Evolutionary conservation across 1,284 basidiomycete genomes (phyloP).

Genomic region (Salmacisia buchloeana): DNA sequence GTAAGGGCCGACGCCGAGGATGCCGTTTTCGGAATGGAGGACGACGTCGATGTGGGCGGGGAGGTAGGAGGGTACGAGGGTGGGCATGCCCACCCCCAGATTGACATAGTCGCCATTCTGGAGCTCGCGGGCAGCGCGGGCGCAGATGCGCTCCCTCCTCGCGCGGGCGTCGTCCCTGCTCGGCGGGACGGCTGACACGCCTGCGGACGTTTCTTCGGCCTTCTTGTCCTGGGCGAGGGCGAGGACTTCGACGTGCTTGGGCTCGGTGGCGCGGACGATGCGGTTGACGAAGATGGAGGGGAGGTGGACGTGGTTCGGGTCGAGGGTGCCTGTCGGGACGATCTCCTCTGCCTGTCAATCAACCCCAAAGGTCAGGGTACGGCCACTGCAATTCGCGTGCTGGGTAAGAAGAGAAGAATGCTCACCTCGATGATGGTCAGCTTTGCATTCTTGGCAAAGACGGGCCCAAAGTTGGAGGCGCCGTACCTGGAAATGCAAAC

Average conservation of each 20-base stretch:
- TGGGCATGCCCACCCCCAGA: conserved; percentile 78
- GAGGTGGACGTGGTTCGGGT: conserved; percentile 69
- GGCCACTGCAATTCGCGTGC: too few relatives aligned
- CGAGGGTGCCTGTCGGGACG: conserved; percentile 76
- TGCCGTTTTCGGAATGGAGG: conserved; percentile 91
- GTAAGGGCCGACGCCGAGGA: conserved; percentile 88
- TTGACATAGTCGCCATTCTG: conserved; percentile 79
- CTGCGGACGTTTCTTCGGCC: conserved; percentile 16
- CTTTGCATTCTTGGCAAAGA: conserved; percentile 83
- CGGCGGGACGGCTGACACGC: conserved; percentile 54
- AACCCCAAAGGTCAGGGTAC: too few relatives aligned
- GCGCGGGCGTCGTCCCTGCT: conserved; percentile 52
- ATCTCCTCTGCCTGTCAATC: conserved; percentile 77
- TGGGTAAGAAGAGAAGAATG: conserved; percentile 6
- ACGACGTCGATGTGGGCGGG: conserved; percentile 62
- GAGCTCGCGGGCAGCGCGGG: conserved; percentile 79
- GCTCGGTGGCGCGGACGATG: conserved; percentile 64
- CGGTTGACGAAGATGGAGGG: conserved; percentile 72
- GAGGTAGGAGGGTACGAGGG: conserved; percentile 64
- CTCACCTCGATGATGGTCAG: conserved; percentile 81
- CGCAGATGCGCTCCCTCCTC: conserved; percentile 71
- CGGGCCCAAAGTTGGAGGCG: conserved; percentile 78
- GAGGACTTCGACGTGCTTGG: conserved; percentile 40
- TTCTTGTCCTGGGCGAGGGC: conserved; percentile 44
- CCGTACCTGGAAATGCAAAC: conserved; percentile 61